These are phyloP conservation scores for Fusarium miscanthi DNA, from an alignment of 2,329 filamentous ascomycete species.

Conservation along the genomic window DNA sequence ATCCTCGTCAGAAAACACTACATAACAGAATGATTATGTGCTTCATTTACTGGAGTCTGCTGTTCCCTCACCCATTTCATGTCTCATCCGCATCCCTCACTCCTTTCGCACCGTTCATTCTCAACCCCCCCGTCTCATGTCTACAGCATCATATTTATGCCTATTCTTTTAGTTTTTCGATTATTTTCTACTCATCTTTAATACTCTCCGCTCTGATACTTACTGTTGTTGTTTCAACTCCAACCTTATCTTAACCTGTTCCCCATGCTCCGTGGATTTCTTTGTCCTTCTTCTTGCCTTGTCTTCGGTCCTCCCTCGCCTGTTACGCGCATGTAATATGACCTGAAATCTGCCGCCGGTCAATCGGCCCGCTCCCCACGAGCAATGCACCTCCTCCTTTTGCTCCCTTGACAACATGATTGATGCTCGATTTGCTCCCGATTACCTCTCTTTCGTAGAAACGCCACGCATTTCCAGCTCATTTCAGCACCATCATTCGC, in stretches of 20 bases:
- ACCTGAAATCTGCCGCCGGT: slow-evolving; percentile 60
- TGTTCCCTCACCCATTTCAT: slow-evolving; percentile 6
- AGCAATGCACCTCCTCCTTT: slow-evolving; percentile 63
- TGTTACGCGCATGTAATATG: slow-evolving; percentile 52
- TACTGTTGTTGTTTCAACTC: slow-evolving; percentile 20
- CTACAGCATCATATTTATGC: neutral
- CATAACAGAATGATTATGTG: slow-evolving; percentile 26
- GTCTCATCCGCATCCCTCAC: neutral
- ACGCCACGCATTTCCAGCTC: slow-evolving; percentile 48
- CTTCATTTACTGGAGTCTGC: slow-evolving; percentile 1
- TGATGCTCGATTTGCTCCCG: slow-evolving; percentile 59
- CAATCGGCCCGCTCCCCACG: slow-evolving; percentile 63
- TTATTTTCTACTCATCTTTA: neutral
- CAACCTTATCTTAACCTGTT: neutral
- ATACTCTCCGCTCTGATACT: neutral
- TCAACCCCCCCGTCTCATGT: neutral
- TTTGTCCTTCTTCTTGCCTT: slow-evolving; percentile 57
- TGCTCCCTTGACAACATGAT: slow-evolving; percentile 57
- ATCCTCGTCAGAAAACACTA: slow-evolving; percentile 18
- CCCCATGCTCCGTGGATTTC: slow-evolving; percentile 26
- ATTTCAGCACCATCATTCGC: slow-evolving; percentile 60
- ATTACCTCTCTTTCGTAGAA: slow-evolving; percentile 42
- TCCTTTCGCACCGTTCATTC: neutral
- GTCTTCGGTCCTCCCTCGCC: slow-evolving; percentile 55
- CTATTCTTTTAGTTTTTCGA: neutral